Conservation (phyloP, 108 stramenopile genomes). For the Nitzschia putrida region DNA sequence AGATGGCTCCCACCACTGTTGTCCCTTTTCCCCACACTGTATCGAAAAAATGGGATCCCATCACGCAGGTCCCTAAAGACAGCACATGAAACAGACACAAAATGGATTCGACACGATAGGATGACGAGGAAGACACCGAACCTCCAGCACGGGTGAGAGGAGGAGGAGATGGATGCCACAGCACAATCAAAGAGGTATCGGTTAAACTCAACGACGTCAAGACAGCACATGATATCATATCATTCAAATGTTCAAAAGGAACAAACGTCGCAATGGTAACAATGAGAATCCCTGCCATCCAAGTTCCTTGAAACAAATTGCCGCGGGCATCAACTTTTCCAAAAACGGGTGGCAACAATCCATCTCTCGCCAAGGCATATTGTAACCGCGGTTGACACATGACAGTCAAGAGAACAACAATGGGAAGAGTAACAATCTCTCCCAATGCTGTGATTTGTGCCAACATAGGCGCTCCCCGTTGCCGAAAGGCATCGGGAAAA, state of each 20-base stretch:
- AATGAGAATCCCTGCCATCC: constrained; percentile 73
- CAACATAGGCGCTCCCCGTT: constrained; percentile 53
- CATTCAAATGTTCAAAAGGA: constrained; percentile 78
- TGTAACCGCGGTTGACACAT: constrained; percentile 88
- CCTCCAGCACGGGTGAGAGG: no score
- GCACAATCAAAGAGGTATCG: constrained; percentile 50
- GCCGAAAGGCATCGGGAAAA: constrained; percentile 72
- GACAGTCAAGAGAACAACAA: constrained; percentile 87
- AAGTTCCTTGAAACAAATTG: constrained; percentile 65
- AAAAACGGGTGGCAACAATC: constrained; percentile 83
- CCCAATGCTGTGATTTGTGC: constrained; percentile 66
- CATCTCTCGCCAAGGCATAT: constrained; percentile 85
- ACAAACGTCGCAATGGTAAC: constrained; percentile 78
- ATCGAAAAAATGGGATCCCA: constrained; percentile 3
- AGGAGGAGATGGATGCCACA: background rate
- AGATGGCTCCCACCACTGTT: background rate
- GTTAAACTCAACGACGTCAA: constrained; percentile 70
- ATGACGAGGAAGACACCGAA: no score
- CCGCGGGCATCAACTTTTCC: constrained; percentile 62
- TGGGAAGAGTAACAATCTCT: constrained; percentile 84
- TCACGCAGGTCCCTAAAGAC: constrained; percentile 11
- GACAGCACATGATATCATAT: constrained; percentile 80
- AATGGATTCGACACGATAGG: background rate
- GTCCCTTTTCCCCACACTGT: background rate
- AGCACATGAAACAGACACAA: constrained; percentile 4